A percentile compares a stretch with the other conserved stretches of the same genome.
Conservation (phyloP, 208 protist species). For the Trypanosoma lewisi region DNA sequence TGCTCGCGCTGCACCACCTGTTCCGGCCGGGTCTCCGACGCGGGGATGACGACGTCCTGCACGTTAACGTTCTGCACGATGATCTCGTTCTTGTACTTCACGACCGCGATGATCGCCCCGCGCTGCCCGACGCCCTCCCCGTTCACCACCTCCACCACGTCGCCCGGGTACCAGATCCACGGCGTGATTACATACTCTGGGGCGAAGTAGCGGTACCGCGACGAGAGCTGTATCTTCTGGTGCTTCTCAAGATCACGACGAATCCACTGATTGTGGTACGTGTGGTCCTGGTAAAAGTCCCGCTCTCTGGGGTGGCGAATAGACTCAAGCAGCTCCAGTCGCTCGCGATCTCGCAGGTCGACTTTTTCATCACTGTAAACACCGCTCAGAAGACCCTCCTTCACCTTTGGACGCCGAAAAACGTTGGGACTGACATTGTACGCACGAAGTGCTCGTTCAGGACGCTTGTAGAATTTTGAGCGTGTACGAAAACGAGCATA, state of each 20-base stretch:
- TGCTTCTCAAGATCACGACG: constrained; percentile 68
- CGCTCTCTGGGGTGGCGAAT: constrained; percentile 84
- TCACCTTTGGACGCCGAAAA: constrained; percentile 65
- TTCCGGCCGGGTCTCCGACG: constrained; percentile 76
- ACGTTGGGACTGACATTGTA: constrained; percentile 73
- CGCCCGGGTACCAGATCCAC: constrained; percentile 88
- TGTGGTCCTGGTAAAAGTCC: constrained; percentile 92
- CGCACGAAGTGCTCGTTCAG: constrained; percentile 43
- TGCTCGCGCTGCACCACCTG: constrained; percentile 87
- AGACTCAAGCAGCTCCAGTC: constrained; percentile 74
- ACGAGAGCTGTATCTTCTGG: constrained; percentile 52
- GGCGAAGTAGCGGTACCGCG: constrained; percentile 65
- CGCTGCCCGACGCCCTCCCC: constrained; percentile 79
- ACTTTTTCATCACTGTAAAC: constrained; percentile 73
- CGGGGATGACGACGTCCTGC: constrained; percentile 84
- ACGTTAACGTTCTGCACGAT: constrained; percentile 90
- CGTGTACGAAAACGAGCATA: constrained; percentile 84
- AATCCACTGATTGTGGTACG: constrained; percentile 90
- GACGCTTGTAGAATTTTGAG: constrained; percentile 79
- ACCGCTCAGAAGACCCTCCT: constrained; percentile 58
- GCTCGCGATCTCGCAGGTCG: constrained; percentile 75
- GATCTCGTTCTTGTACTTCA: constrained; percentile 90
- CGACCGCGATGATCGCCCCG: constrained; percentile 78
- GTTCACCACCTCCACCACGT: constrained; percentile 75
- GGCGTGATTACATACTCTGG: constrained; percentile 56